These are phyloP conservation scores for Xylariaceae sp. DNA, from an alignment of 2,329 filamentous ascomycete species.

Conservation along the genomic window DNA sequence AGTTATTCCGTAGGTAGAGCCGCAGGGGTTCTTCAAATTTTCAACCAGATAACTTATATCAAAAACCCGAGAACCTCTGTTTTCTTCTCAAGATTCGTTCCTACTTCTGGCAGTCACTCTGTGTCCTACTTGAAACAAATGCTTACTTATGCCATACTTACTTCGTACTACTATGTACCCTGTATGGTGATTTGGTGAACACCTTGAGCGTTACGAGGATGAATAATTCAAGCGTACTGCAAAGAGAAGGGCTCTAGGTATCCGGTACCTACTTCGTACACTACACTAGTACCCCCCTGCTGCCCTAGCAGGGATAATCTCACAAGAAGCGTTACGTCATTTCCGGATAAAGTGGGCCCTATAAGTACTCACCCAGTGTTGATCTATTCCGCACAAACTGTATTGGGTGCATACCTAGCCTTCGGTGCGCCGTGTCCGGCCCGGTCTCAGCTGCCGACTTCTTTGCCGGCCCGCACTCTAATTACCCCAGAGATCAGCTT, in stretches of 20 bases:
- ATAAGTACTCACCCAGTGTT: slow-evolving; percentile 27
- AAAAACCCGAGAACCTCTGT: too few relatives aligned
- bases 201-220: neutral
- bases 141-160: too few relatives aligned
- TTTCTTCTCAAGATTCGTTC: neutral
- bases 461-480: too few relatives aligned
- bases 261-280: neutral
- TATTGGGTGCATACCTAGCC: neutral
- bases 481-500: too few relatives aligned
- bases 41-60: neutral
- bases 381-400: slow-evolving; percentile 1
- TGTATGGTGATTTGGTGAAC: neutral
- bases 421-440: too few relatives aligned
- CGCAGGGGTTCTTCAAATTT: neutral
- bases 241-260: neutral
- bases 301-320: slow-evolving; percentile 13
- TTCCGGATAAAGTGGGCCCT: slow-evolving; percentile 18
- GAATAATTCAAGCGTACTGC: neutral
- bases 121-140: neutral
- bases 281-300: slow-evolving; percentile 1
- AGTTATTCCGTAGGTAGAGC: neutral
- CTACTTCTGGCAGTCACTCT: neutral
- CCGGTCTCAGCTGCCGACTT: too few relatives aligned
- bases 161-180: too few relatives aligned
- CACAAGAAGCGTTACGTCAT: slow-evolving; percentile 32